These are phyloP conservation scores for Acacia pycnantha DNA, from an alignment of 331 rosid species.

Conservation along the genomic window DNA sequence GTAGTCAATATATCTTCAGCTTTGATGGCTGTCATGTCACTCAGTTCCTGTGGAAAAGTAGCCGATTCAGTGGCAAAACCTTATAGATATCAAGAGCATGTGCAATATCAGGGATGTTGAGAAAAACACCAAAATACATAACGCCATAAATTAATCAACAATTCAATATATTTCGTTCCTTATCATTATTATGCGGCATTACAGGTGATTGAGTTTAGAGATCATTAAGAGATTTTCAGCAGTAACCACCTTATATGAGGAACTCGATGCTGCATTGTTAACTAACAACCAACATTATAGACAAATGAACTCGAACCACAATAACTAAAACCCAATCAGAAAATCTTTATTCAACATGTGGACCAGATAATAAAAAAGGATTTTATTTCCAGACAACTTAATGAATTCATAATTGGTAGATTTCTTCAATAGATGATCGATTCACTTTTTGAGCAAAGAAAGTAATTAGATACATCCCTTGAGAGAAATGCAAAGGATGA, in stretches of 20 bases:
- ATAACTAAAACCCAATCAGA: neutral
- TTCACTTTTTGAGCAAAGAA: neutral
- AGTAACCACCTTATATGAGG: neutral
- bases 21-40: constrained; percentile 97
- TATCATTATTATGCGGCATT: neutral
- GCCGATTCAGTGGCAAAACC: constrained; percentile 4
- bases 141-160: neutral
- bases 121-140: neutral
- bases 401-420: neutral
- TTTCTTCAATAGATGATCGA: neutral
- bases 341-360: neutral
- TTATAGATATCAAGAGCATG: neutral
- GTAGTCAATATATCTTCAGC: constrained; percentile 89
- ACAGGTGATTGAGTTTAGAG: neutral
- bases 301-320: neutral
- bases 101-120: neutral
- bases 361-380: neutral
- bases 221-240: neutral
- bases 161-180: neutral
- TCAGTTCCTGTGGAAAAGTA: constrained; percentile 65
- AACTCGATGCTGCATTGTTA: neutral
- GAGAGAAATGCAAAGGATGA: constrained; percentile 9
- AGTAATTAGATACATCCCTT: neutral
- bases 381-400: neutral
- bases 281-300: neutral